Conservation (phyloP, 495 filamentous ascomycete genomes). For the Penicillium ochrochloron region DNA sequence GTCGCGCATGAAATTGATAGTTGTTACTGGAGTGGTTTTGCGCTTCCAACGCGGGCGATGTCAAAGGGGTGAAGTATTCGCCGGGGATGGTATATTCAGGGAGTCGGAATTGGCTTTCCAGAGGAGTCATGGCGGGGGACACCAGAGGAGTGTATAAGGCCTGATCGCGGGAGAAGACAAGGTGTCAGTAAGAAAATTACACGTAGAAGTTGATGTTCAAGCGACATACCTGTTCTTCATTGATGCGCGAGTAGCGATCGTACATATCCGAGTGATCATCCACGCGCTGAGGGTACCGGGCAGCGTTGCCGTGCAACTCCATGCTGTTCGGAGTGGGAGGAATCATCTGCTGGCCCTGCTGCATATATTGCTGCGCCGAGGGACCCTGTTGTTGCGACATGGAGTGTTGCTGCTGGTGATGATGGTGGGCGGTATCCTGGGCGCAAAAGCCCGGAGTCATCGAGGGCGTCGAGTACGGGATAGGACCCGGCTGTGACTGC, state of each 20-base stretch:
- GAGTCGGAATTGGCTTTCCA: slow-evolving; percentile 81
- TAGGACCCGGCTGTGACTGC: slow-evolving; percentile 29
- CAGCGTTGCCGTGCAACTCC: slow-evolving; percentile 75
- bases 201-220: neutral
- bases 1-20: slow-evolving; percentile 41
- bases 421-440: slow-evolving; percentile 34
- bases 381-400: slow-evolving; percentile 65
- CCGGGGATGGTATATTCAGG: slow-evolving; percentile 81
- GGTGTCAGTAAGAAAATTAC: neutral
- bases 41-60: slow-evolving; percentile 86
- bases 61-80: slow-evolving; percentile 94
- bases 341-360: slow-evolving; percentile 67
- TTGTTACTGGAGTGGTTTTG: slow-evolving; percentile 57
- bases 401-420: slow-evolving; percentile 19
- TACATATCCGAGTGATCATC: slow-evolving; percentile 69
- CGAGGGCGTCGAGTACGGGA: slow-evolving; percentile 39
- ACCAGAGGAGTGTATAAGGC: slow-evolving; percentile 93
- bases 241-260: slow-evolving; percentile 73
- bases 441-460: slow-evolving; percentile 47
- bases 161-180: slow-evolving; percentile 29
- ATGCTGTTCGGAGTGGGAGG: slow-evolving; percentile 94
- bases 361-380: slow-evolving; percentile 54
- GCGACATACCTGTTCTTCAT: slow-evolving; percentile 75
- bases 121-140: slow-evolving; percentile 91
- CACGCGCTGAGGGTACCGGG: slow-evolving; percentile 63